Evolutionary conservation across 148 eudicot genomes (phyloP).

Genomic region (Amaranthus palmeri): DNA sequence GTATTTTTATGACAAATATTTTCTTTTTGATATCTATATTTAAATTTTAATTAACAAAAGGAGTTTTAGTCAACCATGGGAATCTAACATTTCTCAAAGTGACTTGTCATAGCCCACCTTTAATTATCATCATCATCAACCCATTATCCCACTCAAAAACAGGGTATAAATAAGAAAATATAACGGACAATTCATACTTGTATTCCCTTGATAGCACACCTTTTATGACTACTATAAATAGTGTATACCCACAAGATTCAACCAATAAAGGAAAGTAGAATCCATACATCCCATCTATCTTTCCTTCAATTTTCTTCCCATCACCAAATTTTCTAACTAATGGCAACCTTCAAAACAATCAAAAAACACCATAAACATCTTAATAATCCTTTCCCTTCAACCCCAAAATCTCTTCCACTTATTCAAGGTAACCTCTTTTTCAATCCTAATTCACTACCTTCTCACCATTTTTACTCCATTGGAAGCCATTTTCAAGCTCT

Average conservation of each 20-base stretch:
- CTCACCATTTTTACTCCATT: slow-evolving; percentile 44
- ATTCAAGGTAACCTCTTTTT: slow-evolving; percentile 50
- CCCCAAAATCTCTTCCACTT: slow-evolving; percentile 56
- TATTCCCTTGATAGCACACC: background rate
- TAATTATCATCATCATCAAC: too few species aligned
- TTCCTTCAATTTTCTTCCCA: background rate
- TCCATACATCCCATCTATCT: slow-evolving; percentile 1
- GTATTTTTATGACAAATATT: too few species aligned
- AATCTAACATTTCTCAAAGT: too few species aligned
- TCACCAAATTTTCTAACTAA: slow-evolving; percentile 13
- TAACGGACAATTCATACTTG: background rate
- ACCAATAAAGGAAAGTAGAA: background rate
- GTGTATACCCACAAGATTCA: slow-evolving; percentile 20
- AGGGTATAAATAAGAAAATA: too few species aligned
- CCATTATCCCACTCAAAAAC: too few species aligned
- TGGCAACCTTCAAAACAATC: slow-evolving; percentile 64
- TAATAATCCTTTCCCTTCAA: slow-evolving; percentile 85
- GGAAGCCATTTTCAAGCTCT: slow-evolving; percentile 60
- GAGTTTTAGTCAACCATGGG: too few species aligned
- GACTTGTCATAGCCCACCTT: too few species aligned
- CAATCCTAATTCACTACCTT: slow-evolving; percentile 44
- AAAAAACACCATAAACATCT: slow-evolving; percentile 85
- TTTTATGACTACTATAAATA: slow-evolving; percentile 16
- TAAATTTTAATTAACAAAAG: too few species aligned
- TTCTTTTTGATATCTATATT: too few species aligned